Evolutionary conservation across 208 protist species (phyloP).

Genomic region (Leptomonas pyrrhocoris): DNA sequence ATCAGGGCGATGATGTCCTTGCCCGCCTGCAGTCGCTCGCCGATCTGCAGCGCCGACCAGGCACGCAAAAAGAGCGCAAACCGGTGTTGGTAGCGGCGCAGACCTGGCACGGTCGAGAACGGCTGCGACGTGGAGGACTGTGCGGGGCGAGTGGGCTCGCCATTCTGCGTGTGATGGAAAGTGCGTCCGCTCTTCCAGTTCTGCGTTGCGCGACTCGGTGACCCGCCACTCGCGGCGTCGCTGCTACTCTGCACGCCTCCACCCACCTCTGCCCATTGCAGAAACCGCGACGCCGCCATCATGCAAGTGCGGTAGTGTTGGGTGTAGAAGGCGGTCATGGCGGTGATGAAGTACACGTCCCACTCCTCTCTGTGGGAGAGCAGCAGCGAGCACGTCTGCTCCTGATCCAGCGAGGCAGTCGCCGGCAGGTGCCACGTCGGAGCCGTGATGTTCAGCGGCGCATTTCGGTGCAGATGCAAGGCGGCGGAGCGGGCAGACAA

Average conservation of each 20-base stretch:
- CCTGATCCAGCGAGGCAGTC: slow-evolving; percentile 22
- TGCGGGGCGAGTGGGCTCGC: neutral
- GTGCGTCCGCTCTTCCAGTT: neutral
- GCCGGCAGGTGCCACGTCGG: slow-evolving; percentile 15
- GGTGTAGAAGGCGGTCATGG: slow-evolving; percentile 56
- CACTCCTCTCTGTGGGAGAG: slow-evolving; percentile 52
- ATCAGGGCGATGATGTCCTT: slow-evolving; percentile 57
- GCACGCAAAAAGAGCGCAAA: slow-evolving; percentile 57
- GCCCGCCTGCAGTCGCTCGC: slow-evolving; percentile 56
- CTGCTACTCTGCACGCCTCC: neutral
- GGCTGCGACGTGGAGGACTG: neutral
- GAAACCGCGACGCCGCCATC: slow-evolving; percentile 39
- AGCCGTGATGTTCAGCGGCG: neutral
- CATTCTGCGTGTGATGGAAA: neutral
- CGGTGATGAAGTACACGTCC: slow-evolving; percentile 64
- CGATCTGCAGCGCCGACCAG: slow-evolving; percentile 53
- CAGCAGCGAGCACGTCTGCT: slow-evolving; percentile 47
- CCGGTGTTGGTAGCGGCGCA: slow-evolving; percentile 22
- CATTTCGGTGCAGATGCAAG: neutral
- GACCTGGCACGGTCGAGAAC: slow-evolving; percentile 8
- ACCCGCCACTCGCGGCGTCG: neutral
- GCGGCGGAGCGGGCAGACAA: neutral
- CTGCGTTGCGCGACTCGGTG: neutral
- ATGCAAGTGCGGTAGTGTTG: slow-evolving; percentile 71
- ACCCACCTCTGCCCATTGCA: slow-evolving; percentile 21